Evolutionary conservation across 441 rosid genomes (phyloP), one percentile per base, ranked within the genome.

Genomic region (Populus hybrid): DNA sequence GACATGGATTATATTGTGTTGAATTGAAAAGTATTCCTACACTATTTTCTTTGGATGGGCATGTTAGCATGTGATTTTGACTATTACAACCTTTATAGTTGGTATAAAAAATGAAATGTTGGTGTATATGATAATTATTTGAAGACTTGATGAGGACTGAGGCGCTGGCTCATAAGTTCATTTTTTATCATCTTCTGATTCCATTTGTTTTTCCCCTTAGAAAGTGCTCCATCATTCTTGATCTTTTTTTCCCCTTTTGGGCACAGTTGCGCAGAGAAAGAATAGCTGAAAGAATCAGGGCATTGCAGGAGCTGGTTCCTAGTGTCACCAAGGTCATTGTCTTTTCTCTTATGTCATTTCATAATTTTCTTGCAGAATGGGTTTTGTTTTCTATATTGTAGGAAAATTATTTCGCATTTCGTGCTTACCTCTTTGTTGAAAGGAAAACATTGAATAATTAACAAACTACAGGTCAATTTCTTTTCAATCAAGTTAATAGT

Each of bases 221-320:
- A 19, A 53, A 69, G 26, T 64, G 63, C 66, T 21, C 66, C 23
- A 70, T 34, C 75, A 42, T 67, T 65, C 7, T 21, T 32, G 30
- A 71, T 73, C 1, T 3, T 71, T 57, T 67, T 79, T 81, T 69
- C 24, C 72, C 77, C 61, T 82, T 83, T 78, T 28, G 78, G 63
- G 19, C 46, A 76, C 92, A 94, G 98, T 85, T 94, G 87, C 97
- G 98, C 76, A 85, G 99, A 75, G 99, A 96, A 86, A 90, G 96
- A 85, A 96, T 96, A 81, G 99, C 99, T 1, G 99, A 96, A 86
- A 88, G 99, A 84, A 94, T 96, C 82, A 89, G 99, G 83, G 98
- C 95, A 21, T 72, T 96, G 88, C 99, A 96, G 82, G 99, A 94
- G 79, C 90, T 96, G 81, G 99, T 96, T 78, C 99, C 99, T 71